Conservation (phyloP, 805 yeast genomes). For the Yarrowia alimentaria region DNA sequence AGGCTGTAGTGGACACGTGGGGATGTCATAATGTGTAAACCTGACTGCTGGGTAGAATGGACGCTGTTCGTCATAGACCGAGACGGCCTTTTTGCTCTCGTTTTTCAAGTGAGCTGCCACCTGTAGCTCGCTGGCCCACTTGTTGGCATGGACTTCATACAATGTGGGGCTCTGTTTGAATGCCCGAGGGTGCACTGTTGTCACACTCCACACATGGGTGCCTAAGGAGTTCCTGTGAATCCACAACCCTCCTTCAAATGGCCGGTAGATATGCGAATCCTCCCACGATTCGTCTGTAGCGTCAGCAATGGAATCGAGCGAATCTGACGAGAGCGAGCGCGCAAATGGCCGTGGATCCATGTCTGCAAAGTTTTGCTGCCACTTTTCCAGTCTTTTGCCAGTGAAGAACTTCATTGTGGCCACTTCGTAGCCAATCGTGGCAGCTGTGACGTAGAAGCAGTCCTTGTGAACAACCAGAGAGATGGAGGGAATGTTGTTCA, state of each 20-base stretch:
- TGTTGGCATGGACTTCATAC: constrained; percentile 17
- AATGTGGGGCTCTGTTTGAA: constrained; percentile 5
- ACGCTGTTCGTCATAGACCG: not conserved
- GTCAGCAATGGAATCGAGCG: constrained; percentile 6
- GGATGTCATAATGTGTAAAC: constrained; percentile 32
- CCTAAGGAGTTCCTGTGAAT: constrained; percentile 19
- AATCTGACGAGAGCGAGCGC: not conserved
- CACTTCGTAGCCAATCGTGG: constrained; percentile 18
- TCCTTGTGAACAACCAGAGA: not conserved
- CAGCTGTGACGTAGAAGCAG: constrained; percentile 10
- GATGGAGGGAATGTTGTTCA: constrained; percentile 13
- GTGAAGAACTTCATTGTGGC: constrained; percentile 15
- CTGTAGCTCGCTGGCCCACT: constrained; percentile 17
- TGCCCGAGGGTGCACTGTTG: constrained; percentile 2
- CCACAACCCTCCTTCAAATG: constrained; percentile 17
- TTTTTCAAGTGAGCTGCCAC: constrained; percentile 6
- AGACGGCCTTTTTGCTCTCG: not conserved
- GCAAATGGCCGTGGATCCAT: not conserved
- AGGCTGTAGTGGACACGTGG: constrained; percentile 28
- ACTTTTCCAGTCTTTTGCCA: constrained; percentile 2
- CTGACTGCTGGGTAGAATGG: constrained; percentile 30
- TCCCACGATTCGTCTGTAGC: constrained; percentile 11
- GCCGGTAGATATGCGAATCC: constrained; percentile 7
- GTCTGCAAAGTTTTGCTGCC: not conserved
- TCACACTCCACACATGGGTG: constrained; percentile 17